Evolutionary conservation across 2,329 filamentous ascomycete species (phyloP).

Genomic region (Fusarium lateritium): DNA sequence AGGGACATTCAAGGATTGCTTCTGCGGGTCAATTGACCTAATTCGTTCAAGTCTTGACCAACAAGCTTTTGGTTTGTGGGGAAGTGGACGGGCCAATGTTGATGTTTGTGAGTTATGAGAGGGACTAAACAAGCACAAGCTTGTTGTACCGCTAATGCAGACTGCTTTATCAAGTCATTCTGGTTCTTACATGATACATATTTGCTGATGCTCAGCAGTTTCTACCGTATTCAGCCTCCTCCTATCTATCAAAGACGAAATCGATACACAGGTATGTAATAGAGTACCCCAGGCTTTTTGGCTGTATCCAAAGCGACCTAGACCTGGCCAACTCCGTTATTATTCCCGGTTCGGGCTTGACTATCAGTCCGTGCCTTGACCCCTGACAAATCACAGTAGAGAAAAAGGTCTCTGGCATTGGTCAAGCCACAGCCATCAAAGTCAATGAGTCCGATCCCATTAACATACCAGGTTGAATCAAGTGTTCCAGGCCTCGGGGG

Average conservation of each 20-base stretch:
- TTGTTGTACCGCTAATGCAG: conserved; percentile 26
- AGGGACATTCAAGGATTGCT: conserved; percentile 29
- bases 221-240: not conserved
- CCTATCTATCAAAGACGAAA: not conserved
- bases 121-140: conserved; percentile 1
- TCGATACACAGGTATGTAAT: not conserved
- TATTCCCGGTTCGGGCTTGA: conserved; percentile 23
- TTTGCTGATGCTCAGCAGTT: not conserved
- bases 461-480: conserved; percentile 18
- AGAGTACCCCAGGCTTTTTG: not conserved
- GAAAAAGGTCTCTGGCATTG: not conserved
- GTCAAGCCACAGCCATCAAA: not conserved
- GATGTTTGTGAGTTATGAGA: conserved; percentile 27
- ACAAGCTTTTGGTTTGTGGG: conserved; percentile 45
- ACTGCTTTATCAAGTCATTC: conserved; percentile 2
- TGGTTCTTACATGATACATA: not conserved
- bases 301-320: not conserved
- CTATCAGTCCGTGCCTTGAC: conserved; percentile 1
- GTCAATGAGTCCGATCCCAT: conserved; percentile 4
- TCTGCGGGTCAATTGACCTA: conserved; percentile 35
- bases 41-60: conserved; percentile 35
- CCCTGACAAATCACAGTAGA: conserved; percentile 6
- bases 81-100: conserved; percentile 39
- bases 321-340: conserved; percentile 12
- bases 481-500: too few relatives aligned